These are phyloP conservation scores for Periconia macrospinosa DNA, from an alignment of 2,329 filamentous ascomycete genomes.

Conservation along the genomic window DNA sequence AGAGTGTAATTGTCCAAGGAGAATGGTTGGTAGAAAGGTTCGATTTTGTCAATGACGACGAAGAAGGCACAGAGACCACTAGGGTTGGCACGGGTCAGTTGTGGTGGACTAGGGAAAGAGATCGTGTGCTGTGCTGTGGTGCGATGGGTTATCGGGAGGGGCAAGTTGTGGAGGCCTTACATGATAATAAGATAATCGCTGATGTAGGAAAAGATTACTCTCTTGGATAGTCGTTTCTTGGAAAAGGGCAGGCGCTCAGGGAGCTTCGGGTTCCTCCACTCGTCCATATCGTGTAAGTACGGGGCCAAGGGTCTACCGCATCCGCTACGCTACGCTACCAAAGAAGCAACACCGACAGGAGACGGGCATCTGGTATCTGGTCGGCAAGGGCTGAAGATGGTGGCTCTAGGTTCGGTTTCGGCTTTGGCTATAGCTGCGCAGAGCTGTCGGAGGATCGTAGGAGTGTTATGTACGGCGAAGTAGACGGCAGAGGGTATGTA, in stretches of 20 bases:
- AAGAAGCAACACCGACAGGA: neutral
- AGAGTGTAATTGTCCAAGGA: slow-evolving; percentile 59
- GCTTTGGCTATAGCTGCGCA: neutral
- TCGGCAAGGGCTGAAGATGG: too few species aligned
- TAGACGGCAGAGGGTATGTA: slow-evolving; percentile 8
- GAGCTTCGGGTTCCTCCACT: slow-evolving; percentile 38
- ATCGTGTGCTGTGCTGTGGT: slow-evolving; percentile 35
- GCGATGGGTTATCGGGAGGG: slow-evolving; percentile 3
- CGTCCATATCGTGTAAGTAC: slow-evolving; percentile 26
- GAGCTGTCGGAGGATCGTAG: neutral
- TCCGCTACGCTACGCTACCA: slow-evolving; percentile 12
- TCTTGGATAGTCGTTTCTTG: slow-evolving; percentile 54
- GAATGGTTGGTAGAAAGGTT: slow-evolving; percentile 62
- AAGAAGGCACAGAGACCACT: slow-evolving; percentile 57
- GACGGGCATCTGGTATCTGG: neutral
- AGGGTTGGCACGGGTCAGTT: neutral
- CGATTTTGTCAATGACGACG: slow-evolving; percentile 55
- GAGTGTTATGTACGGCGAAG: slow-evolving; percentile 7
- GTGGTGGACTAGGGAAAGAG: slow-evolving; percentile 24
- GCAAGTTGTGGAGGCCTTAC: slow-evolving; percentile 40
- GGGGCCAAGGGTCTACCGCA: slow-evolving; percentile 18
- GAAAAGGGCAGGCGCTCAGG: slow-evolving; percentile 56
- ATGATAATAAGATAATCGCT: slow-evolving; percentile 62
- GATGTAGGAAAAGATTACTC: slow-evolving; percentile 59
- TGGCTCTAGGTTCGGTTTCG: neutral